These are phyloP conservation scores for Cocos nucifera DNA, from an alignment of 176 grass and related monocot genomes.

Conservation along the genomic window DNA sequence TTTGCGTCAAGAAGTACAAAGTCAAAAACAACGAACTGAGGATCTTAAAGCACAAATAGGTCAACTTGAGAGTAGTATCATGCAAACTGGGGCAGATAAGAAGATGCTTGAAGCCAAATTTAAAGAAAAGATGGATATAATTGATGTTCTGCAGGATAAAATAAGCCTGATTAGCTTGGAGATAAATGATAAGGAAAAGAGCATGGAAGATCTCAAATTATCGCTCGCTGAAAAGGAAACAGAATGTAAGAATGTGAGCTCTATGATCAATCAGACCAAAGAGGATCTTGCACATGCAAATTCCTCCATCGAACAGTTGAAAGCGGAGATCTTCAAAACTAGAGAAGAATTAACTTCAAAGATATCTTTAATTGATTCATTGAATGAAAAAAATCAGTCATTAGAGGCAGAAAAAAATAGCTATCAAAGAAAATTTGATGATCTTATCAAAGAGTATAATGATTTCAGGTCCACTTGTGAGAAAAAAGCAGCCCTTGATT, in stretches of 20 bases:
- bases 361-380: slow-evolving; percentile 50
- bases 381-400: slow-evolving; percentile 52
- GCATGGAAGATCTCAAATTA: slow-evolving; percentile 46
- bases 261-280: slow-evolving; percentile 41
- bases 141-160: slow-evolving; percentile 55
- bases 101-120: slow-evolving; percentile 53
- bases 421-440: slow-evolving; percentile 40
- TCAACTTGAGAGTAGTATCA: slow-evolving; percentile 47
- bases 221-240: slow-evolving; percentile 63
- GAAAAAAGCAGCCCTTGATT: slow-evolving; percentile 40
- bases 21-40: slow-evolving; percentile 45
- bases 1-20: slow-evolving; percentile 55
- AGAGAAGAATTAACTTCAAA: slow-evolving; percentile 52
- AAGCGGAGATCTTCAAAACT: slow-evolving; percentile 47
- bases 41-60: slow-evolving; percentile 63
- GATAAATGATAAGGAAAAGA: slow-evolving; percentile 52
- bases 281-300: slow-evolving; percentile 50
- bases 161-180: slow-evolving; percentile 44
- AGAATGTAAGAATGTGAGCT: slow-evolving; percentile 42
- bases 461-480: slow-evolving; percentile 56
- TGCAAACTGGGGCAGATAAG: slow-evolving; percentile 48
- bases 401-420: slow-evolving; percentile 58
- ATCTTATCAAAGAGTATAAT: slow-evolving; percentile 47
- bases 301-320: slow-evolving; percentile 54
- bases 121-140: slow-evolving; percentile 44